Percentiles rank a stretch among this genome's conserved stretches.
These are phyloP conservation scores for Rhodotorula mucilaginosa DNA, from an alignment of 1,284 basidiomycete genomes.

Conservation along the genomic window DNA sequence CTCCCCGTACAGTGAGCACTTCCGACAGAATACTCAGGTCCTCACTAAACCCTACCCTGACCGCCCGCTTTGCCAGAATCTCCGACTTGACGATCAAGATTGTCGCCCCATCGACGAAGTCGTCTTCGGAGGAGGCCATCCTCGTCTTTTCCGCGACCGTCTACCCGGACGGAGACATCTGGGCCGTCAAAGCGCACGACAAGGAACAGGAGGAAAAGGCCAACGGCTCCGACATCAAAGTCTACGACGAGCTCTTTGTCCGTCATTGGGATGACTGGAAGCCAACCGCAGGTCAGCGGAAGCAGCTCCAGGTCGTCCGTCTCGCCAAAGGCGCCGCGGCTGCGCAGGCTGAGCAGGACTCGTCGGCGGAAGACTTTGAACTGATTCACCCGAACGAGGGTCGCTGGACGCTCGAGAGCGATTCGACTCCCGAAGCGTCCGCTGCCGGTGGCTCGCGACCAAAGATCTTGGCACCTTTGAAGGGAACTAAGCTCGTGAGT, in stretches of 20 bases:
- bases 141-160: constrained; percentile 41
- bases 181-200: constrained; percentile 47
- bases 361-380: constrained; percentile 43
- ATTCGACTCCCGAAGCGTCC: constrained; percentile 55
- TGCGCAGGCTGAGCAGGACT: background rate
- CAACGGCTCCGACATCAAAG: constrained; percentile 53
- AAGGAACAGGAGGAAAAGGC: constrained; percentile 29
- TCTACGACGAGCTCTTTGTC: constrained; percentile 73
- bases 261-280: constrained; percentile 88
- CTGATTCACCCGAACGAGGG: constrained; percentile 52
- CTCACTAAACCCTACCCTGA: background rate
- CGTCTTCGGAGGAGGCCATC: constrained; percentile 17
- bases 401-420: constrained; percentile 37
- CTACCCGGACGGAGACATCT: constrained; percentile 43
- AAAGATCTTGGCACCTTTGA: constrained; percentile 26
- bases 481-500: constrained; percentile 35
- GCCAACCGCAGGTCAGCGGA: constrained; percentile 60
- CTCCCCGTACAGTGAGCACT: constrained; percentile 38
- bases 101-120: background rate
- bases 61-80: constrained; percentile 22
- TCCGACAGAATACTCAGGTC: background rate
- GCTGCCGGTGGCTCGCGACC: constrained; percentile 48
- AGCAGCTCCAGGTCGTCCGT: constrained; percentile 60
- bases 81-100: constrained; percentile 32
- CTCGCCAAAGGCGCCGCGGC: background rate